Conservation (phyloP, 2,329 filamentous ascomycete genomes). For the Chrysoporthe deuterocubensis region DNA sequence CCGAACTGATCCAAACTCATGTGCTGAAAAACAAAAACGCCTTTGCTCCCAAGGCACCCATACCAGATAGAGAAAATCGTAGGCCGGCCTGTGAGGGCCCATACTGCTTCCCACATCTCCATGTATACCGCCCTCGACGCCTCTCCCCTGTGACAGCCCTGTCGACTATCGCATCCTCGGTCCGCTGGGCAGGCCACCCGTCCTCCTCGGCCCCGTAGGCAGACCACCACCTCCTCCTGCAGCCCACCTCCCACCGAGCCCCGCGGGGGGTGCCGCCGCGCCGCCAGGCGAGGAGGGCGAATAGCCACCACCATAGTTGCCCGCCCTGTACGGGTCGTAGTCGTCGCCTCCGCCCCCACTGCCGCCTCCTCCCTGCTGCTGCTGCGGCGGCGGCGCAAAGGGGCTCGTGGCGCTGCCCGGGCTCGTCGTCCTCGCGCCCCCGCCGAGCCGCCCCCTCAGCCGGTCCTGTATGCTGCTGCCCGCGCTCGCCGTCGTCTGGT, state of each 20-base stretch:
- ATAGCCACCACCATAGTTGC: conserved; percentile 35
- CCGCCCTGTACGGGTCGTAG: conserved; percentile 26
- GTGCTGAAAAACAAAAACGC: conserved; percentile 15
- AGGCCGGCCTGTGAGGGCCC: not conserved
- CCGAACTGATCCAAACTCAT: conserved; percentile 8
- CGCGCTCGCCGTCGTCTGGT: conserved; percentile 57
- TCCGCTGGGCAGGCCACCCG: conserved; percentile 40
- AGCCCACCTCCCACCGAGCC: conserved; percentile 41
- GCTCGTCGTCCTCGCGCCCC: conserved; percentile 60
- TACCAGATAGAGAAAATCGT: not conserved
- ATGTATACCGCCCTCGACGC: not conserved
- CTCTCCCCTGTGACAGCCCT: not conserved
- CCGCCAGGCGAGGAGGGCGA: conserved; percentile 44
- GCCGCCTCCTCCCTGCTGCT: conserved; percentile 32
- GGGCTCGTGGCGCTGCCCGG: conserved; percentile 49
- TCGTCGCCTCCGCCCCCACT: conserved; percentile 30
- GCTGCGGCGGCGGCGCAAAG: conserved; percentile 54
- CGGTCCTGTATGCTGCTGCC: conserved; percentile 72
- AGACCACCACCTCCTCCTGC: conserved; percentile 42
- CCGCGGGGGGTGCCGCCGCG: conserved; percentile 41
- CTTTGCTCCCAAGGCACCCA: not conserved
- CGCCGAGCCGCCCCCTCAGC: conserved; percentile 78
- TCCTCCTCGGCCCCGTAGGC: conserved; percentile 49
- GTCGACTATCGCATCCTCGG: conserved; percentile 44
- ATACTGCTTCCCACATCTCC: not conserved